Evolutionary conservation across 1,284 basidiomycete species (phyloP).

Genomic region (Rhodofomes roseus): DNA sequence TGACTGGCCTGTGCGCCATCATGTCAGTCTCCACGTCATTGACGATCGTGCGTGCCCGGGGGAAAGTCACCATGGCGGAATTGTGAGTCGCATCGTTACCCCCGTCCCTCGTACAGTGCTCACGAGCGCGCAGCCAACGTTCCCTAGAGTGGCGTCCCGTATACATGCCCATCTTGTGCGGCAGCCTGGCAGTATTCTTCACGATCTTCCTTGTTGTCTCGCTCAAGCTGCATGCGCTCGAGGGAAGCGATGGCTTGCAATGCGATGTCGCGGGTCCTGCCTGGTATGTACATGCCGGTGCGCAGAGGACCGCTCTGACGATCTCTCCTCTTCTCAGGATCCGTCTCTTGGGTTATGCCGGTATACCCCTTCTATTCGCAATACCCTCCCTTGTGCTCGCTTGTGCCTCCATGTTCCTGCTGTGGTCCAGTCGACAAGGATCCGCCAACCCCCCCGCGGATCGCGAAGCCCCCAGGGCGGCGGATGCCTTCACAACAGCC

Average conservation of each 20-base stretch:
- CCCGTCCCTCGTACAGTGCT: too few relatives aligned
- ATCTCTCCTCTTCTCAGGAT: slow-evolving; percentile 38
- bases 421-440: slow-evolving; percentile 14
- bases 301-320: neutral
- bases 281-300: slow-evolving; percentile 40
- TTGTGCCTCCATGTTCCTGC: slow-evolving; percentile 12
- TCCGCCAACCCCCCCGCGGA: slow-evolving; percentile 7
- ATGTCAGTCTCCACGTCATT: slow-evolving; percentile 47
- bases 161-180: slow-evolving; percentile 32
- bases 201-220: slow-evolving; percentile 40
- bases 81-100: slow-evolving; percentile 22
- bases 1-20: slow-evolving; percentile 48
- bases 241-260: slow-evolving; percentile 45
- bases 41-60: slow-evolving; percentile 44
- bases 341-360: slow-evolving; percentile 58
- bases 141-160: slow-evolving; percentile 29
- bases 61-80: slow-evolving; percentile 27
- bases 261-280: slow-evolving; percentile 52
- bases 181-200: slow-evolving; percentile 46
- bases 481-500: slow-evolving; percentile 18
- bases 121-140: slow-evolving; percentile 5
- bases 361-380: slow-evolving; percentile 46
- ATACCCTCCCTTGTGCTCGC: slow-evolving; percentile 50
- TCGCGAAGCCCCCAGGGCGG: slow-evolving; percentile 1
- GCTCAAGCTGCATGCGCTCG: slow-evolving; percentile 39